phyloP scores from a whole-genome alignment of 2,329 filamentous ascomycete species.

The Epichloe uncinata region DNA sequence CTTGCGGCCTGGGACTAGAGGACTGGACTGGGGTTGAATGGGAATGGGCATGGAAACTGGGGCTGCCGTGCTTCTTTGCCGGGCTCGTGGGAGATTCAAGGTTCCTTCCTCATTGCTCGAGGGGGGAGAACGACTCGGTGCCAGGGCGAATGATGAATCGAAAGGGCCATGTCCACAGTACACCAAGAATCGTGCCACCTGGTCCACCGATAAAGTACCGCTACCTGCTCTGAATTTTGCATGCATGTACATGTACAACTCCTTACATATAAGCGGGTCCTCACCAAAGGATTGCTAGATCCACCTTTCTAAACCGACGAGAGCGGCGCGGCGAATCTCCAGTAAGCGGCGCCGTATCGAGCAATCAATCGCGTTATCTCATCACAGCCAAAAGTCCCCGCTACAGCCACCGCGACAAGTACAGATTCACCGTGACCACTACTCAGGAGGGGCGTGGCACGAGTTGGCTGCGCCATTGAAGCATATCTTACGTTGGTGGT shows the following conservation, averaged over 20 bases:
- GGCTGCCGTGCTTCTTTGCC: constrained; percentile 4
- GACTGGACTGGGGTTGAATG: background rate
- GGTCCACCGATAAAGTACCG: background rate
- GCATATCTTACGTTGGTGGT: background rate
- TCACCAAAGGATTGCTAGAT: constrained; percentile 1
- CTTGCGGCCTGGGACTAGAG: constrained; percentile 6
- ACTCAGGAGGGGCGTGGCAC: no score
- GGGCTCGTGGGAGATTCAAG: constrained; percentile 2
- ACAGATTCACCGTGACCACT: background rate
- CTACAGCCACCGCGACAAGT: no score
- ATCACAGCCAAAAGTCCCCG: background rate
- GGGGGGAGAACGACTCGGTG: constrained; percentile 2
- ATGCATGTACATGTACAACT: background rate
- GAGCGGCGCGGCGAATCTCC: constrained; percentile 5
- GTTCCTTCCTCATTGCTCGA: background rate
- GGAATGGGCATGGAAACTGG: background rate
- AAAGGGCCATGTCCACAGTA: background rate
- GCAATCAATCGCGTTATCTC: background rate
- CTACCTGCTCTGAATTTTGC: background rate
- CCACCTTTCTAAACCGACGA: constrained; percentile 5
- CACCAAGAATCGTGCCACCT: background rate
- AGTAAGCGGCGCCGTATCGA: constrained; percentile 1
- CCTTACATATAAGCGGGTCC: background rate
- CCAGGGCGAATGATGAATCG: constrained; percentile 2
- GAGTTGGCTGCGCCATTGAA: background rate